Percentiles rank a stretch among this genome's conserved stretches.
phyloP scores from a whole-genome alignment of 2,329 filamentous ascomycete genomes.

The Acephala macrosclerotiorum region DNA sequence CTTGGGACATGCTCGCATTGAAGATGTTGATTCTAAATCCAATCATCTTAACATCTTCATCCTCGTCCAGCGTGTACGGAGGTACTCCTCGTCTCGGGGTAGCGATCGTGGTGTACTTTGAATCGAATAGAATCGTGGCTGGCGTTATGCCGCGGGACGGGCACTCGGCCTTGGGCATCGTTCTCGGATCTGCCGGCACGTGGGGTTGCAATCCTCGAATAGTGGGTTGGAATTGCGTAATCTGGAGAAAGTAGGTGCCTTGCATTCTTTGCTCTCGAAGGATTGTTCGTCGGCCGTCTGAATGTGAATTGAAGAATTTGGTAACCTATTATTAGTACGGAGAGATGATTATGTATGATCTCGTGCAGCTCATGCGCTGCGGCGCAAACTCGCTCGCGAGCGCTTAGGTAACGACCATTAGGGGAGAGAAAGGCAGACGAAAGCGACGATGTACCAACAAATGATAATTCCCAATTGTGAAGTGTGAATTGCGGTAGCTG shows the following conservation, averaged over 20 bases:
- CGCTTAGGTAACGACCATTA: neutral
- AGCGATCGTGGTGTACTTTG: too few species aligned
- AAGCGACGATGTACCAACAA: neutral
- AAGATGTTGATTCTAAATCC: too few species aligned
- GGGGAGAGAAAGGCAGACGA: neutral
- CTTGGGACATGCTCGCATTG: too few species aligned
- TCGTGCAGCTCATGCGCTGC: constrained; percentile 7
- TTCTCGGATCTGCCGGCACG: constrained; percentile 2
- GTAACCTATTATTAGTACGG: constrained; percentile 5
- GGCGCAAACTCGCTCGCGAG: neutral
- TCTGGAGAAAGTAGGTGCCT: neutral
- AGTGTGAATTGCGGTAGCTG: neutral
- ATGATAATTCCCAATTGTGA: neutral
- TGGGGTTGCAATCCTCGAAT: neutral
- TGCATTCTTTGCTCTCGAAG: neutral
- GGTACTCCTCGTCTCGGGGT: too few species aligned
- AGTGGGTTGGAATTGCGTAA: neutral
- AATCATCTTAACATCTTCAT: too few species aligned
- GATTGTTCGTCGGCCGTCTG: neutral
- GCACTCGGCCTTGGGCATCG: too few species aligned
- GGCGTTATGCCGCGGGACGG: too few species aligned
- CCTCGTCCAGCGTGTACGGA: too few species aligned
- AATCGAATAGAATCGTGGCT: too few species aligned
- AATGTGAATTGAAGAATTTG: neutral
- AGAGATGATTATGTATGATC: neutral